These are phyloP conservation scores for Hanseniaspora lachancei DNA, from an alignment of 805 yeast species.

Conservation along the genomic window DNA sequence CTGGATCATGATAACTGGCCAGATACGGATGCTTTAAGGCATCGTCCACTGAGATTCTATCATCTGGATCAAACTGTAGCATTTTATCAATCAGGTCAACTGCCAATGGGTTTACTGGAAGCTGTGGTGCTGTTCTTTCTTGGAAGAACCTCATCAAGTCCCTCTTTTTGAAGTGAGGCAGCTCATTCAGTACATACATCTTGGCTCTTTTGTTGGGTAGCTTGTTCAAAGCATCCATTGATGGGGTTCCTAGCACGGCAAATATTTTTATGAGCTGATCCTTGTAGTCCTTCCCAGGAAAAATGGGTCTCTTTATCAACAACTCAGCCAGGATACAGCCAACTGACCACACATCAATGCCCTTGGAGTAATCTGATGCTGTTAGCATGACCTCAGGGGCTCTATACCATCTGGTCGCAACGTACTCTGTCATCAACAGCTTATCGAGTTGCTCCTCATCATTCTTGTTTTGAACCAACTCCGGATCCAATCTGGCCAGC, in stretches of 20 bases:
- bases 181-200: slow-evolving; percentile 59
- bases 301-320: slow-evolving; percentile 71
- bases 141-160: slow-evolving; percentile 4
- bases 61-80: slow-evolving; percentile 69
- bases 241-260: slow-evolving; percentile 79
- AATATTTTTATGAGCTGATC: slow-evolving; percentile 77
- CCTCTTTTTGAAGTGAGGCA: slow-evolving; percentile 55
- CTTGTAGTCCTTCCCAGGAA: slow-evolving; percentile 90
- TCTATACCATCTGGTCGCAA: slow-evolving; percentile 94
- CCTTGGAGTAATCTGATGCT: slow-evolving; percentile 82
- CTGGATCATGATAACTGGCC: slow-evolving; percentile 81
- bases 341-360: slow-evolving; percentile 93
- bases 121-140: slow-evolving; percentile 13
- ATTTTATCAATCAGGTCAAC: slow-evolving; percentile 55
- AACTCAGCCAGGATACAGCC: slow-evolving; percentile 92
- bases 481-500: slow-evolving; percentile 43
- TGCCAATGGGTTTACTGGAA: slow-evolving; percentile 45
- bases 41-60: slow-evolving; percentile 69
- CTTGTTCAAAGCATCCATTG: slow-evolving; percentile 58
- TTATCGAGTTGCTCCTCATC: slow-evolving; percentile 14
- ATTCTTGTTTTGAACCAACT: slow-evolving; percentile 22
- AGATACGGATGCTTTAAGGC: slow-evolving; percentile 82
- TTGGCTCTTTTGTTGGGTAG: slow-evolving; percentile 74
- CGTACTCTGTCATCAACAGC: slow-evolving; percentile 75
- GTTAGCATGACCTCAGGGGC: slow-evolving; percentile 97